Evolutionary conservation across 108 stramenopile genomes (phyloP).

Genomic region (Cyclotella baltica): DNA sequence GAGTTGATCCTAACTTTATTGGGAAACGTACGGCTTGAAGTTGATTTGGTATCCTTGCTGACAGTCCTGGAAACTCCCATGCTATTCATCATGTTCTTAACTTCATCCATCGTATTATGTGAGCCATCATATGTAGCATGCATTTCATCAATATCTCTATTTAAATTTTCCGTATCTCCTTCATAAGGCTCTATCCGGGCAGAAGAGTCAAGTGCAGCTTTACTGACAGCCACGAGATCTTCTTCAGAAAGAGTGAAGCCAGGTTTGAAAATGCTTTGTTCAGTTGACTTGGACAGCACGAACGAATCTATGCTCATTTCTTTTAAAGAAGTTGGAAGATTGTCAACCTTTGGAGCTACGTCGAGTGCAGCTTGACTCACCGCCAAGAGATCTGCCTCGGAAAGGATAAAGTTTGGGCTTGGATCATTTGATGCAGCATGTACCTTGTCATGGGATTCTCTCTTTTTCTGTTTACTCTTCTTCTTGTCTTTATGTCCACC

Average conservation of each 20-base stretch:
- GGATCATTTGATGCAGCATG: not conserved
- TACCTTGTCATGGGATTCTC: not conserved
- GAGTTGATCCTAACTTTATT: too few species aligned
- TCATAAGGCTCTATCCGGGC: not conserved
- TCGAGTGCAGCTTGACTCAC: conserved; percentile 24
- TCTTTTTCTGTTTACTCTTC: conserved; percentile 1
- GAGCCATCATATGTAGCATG: not conserved
- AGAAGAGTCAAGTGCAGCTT: not conserved
- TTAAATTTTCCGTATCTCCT: not conserved
- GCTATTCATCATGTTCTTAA: too few species aligned
- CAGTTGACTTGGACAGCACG: not conserved
- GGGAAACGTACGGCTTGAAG: too few species aligned
- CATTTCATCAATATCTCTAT: not conserved
- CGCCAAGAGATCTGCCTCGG: conserved; percentile 22
- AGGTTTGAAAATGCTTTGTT: not conserved
- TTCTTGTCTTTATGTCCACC: not conserved
- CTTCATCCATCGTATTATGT: too few species aligned
- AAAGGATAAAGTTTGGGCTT: conserved; percentile 4
- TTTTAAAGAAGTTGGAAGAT: not conserved
- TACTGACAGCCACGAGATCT: not conserved
- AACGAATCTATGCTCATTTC: not conserved
- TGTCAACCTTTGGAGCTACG: not conserved
- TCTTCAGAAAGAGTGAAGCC: not conserved
- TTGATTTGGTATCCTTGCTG: too few species aligned
- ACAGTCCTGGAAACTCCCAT: too few species aligned